These are phyloP conservation scores for Nematodospora valgi DNA, from an alignment of 805 yeast genomes.

Conservation along the genomic window DNA sequence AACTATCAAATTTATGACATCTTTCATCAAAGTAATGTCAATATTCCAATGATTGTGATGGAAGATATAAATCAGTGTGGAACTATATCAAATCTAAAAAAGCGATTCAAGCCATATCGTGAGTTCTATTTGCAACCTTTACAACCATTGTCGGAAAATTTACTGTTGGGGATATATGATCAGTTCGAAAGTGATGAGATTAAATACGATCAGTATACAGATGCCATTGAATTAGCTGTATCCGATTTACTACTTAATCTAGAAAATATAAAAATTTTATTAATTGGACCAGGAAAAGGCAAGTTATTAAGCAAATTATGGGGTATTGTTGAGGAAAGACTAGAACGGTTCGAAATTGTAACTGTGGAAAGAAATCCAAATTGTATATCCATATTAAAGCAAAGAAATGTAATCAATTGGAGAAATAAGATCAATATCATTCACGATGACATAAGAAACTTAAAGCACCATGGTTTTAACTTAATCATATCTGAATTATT, in stretches of 20 bases:
- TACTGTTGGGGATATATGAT: constrained; percentile 59
- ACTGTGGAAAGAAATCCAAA: constrained; percentile 74
- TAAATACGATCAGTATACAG: constrained; percentile 67
- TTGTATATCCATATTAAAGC: constrained; percentile 50
- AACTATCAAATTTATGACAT: neutral
- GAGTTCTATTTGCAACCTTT: constrained; percentile 44
- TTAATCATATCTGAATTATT: constrained; percentile 75
- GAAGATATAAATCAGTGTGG: neutral
- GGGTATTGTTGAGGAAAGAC: constrained; percentile 4
- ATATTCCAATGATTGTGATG: constrained; percentile 3
- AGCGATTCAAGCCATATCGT: neutral
- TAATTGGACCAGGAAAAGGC: constrained; percentile 90
- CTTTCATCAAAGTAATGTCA: constrained; percentile 3
- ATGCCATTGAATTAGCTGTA: constrained; percentile 59
- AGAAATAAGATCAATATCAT: constrained; percentile 46
- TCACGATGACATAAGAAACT: constrained; percentile 55
- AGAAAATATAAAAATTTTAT: constrained; percentile 33
- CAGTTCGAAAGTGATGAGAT: constrained; percentile 66
- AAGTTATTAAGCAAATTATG: constrained; percentile 55
- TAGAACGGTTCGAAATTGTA: constrained; percentile 11
- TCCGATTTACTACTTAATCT: constrained; percentile 13
- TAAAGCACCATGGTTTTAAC: constrained; percentile 1
- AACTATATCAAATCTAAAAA: neutral
- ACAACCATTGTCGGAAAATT: constrained; percentile 61
- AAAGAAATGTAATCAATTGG: constrained; percentile 54